phyloP scores from a whole-genome alignment of 2,329 filamentous ascomycete genomes.

The Simplicillium aogashimaense region DNA sequence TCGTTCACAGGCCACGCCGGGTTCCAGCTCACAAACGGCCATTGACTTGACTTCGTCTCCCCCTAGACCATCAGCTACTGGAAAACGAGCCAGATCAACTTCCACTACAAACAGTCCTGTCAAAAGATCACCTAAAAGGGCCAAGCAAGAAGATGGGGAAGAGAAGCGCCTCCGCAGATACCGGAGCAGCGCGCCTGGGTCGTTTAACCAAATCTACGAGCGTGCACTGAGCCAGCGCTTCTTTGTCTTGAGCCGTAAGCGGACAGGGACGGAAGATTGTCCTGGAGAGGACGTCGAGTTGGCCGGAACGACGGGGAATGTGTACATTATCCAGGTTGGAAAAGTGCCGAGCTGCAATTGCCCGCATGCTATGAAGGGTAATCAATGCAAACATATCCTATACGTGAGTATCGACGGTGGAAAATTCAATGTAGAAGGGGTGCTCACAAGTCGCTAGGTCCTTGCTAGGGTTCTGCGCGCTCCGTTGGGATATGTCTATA shows the following conservation, averaged over 20 bases:
- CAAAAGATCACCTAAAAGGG: neutral
- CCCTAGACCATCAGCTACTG: no score
- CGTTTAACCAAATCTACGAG: slow-evolving; percentile 24
- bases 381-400: slow-evolving; percentile 57
- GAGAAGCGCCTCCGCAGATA: slow-evolving; percentile 27
- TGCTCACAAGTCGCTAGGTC: slow-evolving; percentile 23
- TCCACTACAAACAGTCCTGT: neutral
- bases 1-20: no score
- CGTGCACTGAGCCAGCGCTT: slow-evolving; percentile 33
- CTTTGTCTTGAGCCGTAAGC: slow-evolving; percentile 32
- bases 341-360: slow-evolving; percentile 45
- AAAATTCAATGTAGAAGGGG: no score
- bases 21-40: no score
- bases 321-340: slow-evolving; percentile 48
- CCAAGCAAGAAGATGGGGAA: neutral
- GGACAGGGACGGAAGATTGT: slow-evolving; percentile 21
- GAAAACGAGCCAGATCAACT: neutral
- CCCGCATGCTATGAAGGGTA: slow-evolving; percentile 39
- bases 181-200: slow-evolving; percentile 20
- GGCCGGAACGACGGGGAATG: slow-evolving; percentile 55
- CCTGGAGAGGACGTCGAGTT: slow-evolving; percentile 46
- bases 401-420: slow-evolving; percentile 30
- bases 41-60: no score
- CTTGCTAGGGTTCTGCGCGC: slow-evolving; percentile 51
- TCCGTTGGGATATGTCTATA: slow-evolving; percentile 45